phyloP scores from a whole-genome alignment of 305 asterid genomes.

The Fraxinus latifolia region DNA sequence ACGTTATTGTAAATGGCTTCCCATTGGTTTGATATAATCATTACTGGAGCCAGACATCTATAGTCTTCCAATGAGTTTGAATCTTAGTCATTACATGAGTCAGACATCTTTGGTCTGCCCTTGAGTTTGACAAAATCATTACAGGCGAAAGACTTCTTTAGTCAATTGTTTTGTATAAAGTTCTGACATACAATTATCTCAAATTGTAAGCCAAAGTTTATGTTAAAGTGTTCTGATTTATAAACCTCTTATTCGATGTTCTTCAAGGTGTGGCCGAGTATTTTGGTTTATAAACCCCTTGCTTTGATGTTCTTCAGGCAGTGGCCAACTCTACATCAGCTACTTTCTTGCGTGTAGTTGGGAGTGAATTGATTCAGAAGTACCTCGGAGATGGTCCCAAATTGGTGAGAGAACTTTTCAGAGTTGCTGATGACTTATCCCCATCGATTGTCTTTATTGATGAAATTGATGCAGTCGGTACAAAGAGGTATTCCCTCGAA shows the following conservation, averaged over 20 bases:
- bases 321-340: constrained; percentile 94
- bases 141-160: neutral
- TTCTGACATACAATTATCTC: neutral
- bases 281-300: neutral
- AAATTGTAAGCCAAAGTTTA: neutral
- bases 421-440: constrained; percentile 92
- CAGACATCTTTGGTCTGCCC: neutral
- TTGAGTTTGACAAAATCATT: neutral
- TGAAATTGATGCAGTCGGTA: constrained; percentile 92
- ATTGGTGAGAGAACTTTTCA: constrained; percentile 83
- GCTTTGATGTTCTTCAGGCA: constrained; percentile 50
- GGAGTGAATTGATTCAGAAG: constrained; percentile 85
- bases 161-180: neutral
- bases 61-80: neutral
- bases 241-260: constrained; percentile 15
- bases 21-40: neutral
- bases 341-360: constrained; percentile 92
- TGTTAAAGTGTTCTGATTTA: neutral
- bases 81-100: neutral
- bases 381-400: constrained; percentile 95
- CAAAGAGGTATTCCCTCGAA: constrained; percentile 57
- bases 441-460: constrained; percentile 91
- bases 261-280: constrained; percentile 76
- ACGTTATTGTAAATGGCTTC: neutral
- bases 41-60: neutral